These are phyloP conservation scores for Nephelium lappaceum DNA, from an alignment of 345 rosid genomes.

Conservation along the genomic window DNA sequence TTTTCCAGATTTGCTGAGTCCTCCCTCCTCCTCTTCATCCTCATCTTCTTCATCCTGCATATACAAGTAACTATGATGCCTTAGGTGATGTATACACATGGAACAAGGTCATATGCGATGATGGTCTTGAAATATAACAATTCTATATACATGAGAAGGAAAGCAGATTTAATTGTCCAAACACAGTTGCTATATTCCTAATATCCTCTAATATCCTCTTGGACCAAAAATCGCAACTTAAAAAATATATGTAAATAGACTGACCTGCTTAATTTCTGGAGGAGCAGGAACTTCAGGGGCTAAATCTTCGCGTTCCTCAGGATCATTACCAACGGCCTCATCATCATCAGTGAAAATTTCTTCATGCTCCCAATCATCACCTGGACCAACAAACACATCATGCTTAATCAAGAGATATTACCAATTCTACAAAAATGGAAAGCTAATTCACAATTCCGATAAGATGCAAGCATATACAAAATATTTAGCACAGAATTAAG, in stretches of 20 bases:
- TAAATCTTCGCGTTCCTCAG: constrained; percentile 91
- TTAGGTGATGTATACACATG: background rate
- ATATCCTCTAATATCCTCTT: background rate
- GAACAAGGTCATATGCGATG: background rate
- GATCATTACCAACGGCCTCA: constrained; percentile 92
- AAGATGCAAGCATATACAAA: background rate
- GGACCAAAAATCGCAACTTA: constrained; percentile 10
- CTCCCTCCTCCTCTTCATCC: constrained; percentile 88
- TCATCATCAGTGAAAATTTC: constrained; percentile 99
- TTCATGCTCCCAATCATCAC: constrained; percentile 99
- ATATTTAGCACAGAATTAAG: background rate
- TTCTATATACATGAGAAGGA: constrained; percentile 1
- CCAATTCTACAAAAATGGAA: background rate
- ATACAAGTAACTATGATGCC: background rate
- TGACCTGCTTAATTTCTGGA: constrained; percentile 92
- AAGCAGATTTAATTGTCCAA: background rate
- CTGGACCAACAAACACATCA: constrained; percentile 38
- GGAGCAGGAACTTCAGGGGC: constrained; percentile 97
- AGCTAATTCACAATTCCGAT: background rate
- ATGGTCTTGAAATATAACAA: background rate
- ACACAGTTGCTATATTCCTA: background rate
- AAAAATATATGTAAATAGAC: constrained; percentile 1
- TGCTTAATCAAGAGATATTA: background rate
- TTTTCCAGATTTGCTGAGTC: constrained; percentile 91
- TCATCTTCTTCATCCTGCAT: constrained; percentile 88